Conservation (phyloP, 2,329 filamentous ascomycete genomes). For the Hypocrella siamensis region DNA sequence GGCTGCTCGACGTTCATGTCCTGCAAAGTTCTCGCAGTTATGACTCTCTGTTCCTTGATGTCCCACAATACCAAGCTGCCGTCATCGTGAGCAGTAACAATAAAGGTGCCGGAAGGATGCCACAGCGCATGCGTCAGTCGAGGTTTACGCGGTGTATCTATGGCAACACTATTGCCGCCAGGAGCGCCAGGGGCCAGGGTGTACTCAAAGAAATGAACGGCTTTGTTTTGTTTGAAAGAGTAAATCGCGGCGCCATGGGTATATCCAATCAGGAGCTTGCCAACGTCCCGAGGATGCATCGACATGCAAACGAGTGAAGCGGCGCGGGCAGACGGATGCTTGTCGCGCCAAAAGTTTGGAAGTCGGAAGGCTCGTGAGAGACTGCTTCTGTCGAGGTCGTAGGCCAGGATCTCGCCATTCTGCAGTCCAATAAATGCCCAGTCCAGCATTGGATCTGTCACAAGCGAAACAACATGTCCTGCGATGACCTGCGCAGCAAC, state of each 20-base stretch:
- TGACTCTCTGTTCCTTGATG: conserved; percentile 66
- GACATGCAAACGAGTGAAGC: conserved; percentile 58
- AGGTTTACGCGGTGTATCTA: conserved; percentile 51
- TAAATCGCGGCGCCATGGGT: conserved; percentile 76
- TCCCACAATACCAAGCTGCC: conserved; percentile 92
- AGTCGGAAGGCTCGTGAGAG: conserved; percentile 59
- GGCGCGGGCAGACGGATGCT: conserved; percentile 48
- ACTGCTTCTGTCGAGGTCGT: conserved; percentile 72
- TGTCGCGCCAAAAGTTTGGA: conserved; percentile 72
- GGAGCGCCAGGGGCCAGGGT: conserved; percentile 66
- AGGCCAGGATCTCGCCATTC: conserved; percentile 77
- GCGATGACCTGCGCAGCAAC: conserved; percentile 59
- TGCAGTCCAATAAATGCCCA: conserved; percentile 79
- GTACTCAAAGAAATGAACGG: conserved; percentile 71
- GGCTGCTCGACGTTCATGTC: conserved; percentile 60
- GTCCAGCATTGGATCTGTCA: conserved; percentile 80
- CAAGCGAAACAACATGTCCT: conserved; percentile 56
- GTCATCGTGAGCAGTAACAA: conserved; percentile 79
- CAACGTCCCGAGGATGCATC: conserved; percentile 83
- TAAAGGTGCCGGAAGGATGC: conserved; percentile 88
- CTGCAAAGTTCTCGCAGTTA: conserved; percentile 70
- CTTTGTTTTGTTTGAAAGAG: conserved; percentile 81
- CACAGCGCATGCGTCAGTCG: conserved; percentile 71
- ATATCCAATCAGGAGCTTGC: conserved; percentile 84
- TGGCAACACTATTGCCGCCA: conserved; percentile 55